Evolutionary conservation across 371 early-diverging fungal genomes (phyloP).

Genomic region (Modicella reniformis): DNA sequence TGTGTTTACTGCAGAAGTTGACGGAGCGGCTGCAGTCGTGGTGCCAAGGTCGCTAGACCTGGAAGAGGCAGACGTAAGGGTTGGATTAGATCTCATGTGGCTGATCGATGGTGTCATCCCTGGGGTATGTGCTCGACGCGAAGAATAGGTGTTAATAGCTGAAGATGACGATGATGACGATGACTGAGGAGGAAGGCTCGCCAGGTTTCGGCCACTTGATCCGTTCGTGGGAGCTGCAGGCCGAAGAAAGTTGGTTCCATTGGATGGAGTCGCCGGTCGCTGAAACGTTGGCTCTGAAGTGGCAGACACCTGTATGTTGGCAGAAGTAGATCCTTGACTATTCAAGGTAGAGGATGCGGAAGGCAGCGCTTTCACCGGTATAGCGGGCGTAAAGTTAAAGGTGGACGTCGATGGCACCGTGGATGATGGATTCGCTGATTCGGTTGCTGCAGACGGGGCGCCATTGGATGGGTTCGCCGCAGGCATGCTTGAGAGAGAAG

Average conservation of each 20-base stretch:
- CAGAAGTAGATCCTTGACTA: neutral
- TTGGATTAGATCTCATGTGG: constrained; percentile 21
- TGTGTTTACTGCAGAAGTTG: neutral
- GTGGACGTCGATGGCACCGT: neutral
- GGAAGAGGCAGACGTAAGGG: neutral
- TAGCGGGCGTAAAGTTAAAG: constrained; percentile 22
- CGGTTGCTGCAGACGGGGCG: constrained; percentile 22
- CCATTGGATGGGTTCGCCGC: constrained; percentile 1
- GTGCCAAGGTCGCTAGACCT: neutral
- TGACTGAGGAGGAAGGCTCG: neutral
- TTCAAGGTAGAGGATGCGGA: neutral
- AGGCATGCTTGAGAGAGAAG: constrained; percentile 5
- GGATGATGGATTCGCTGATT: neutral
- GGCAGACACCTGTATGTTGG: constrained; percentile 4
- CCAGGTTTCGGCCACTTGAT: constrained; percentile 1
- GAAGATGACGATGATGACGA: constrained; percentile 11
- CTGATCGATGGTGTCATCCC: constrained; percentile 13
- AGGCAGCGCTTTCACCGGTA: neutral
- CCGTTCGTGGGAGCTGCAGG: constrained; percentile 3
- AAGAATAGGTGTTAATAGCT: neutral
- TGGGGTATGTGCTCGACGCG: constrained; percentile 19
- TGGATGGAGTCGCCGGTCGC: neutral
- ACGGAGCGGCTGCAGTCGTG: constrained; percentile 3
- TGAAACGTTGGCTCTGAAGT: constrained; percentile 7
- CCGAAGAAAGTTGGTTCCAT: neutral